Base-by-base conservation (phyloP, 2,329 filamentous ascomycete species). In the Hirsutella rhossiliensis region DNA sequence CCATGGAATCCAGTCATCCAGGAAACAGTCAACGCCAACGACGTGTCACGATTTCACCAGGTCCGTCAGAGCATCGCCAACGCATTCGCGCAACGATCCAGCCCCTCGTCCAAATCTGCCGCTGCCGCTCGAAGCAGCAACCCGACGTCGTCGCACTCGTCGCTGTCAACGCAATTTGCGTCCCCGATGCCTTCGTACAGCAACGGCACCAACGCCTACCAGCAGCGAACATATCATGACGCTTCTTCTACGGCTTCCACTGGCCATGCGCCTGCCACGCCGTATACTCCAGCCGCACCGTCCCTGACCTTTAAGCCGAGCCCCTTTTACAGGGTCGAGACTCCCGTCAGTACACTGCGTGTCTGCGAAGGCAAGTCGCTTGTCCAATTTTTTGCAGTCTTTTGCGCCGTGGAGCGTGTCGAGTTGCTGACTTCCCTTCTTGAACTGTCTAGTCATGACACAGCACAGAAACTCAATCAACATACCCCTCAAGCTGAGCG, bases 311-410 rank as follows among this genome's bases (percentile, higher is more conserved):
- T 72, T 66, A 90, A 86, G 56, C 62, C 78, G 4, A 95, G 87
- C 55, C 90, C 92, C 0, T 98, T 96, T 62, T 96, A 90, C 57
- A 76, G 76, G 11, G 71, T 90, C 29, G 60, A 80, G 39, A 69
- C 78, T 44, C 72, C 78, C 27, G 63, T 96, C 6, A 78, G 85
- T 5, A 66, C 72, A 8, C 67, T 82, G 17, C 72, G 78, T 37
- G 74, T 78, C 44, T 85, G 88, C 50, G 85, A 90, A 61, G 75
- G 89, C 89, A 71, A 58, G 76, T 61, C 44, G 28, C 40, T 29
- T 13, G 23, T 15, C 38, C 40, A 42, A 36, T 38, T 42, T 43
- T 42, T 23, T 32, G 4, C 40, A 17, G n/a, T 27, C 23, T 9
- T 27, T 27, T 27, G 23, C 23, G 23, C 23, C 23, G 23, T 27